Base-by-base conservation (phyloP, 139 green algal species). In the Asterochloris erici region DNA sequence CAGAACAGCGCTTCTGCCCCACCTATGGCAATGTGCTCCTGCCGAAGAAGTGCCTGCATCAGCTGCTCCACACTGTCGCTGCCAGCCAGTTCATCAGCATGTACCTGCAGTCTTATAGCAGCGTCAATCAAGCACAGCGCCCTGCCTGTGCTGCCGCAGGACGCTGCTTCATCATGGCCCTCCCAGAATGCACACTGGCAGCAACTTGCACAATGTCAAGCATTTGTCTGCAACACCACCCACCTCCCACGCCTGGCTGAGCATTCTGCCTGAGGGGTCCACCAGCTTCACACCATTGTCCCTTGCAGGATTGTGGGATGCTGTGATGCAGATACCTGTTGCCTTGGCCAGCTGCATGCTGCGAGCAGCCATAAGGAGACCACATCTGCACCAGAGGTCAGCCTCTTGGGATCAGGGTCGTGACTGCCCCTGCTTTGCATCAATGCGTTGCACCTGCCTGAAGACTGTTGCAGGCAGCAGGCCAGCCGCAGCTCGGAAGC, bases 261-360 rank as follows among this genome's bases (percentile, higher is more conserved):
- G 83, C 93, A 98, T 97, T 70, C 92, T 89, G 0, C 95, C 94
- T 14, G 79, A 85, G 9, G 92, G 92, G n/a, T 98, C 95, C 10
- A 98, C 90, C 68, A 99, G 88, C 85, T 99, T 99, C 28, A 98
- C 93, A 29, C 96, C 96, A 82, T 99, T 99, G 91, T 99, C 96
- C 9, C 80, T 68, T 16, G 88, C 93, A 6, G 95, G 95, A 85
- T 99, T 99, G 89, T 99, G 96, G 4, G 93, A 98, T 28, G 97
- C 97, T 10, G 97, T 99, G 73, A 99, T 91, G 89, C 98, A 94
- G n/a, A 99, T 77, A 21, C 97, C 97, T 24, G 90, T 95, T 26
- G 83, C 81, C 24, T 78, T 63, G 14, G 54, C 83, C n/a, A 63
- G 84, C 66, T 78, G 85, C 24, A 89, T 73, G 0, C 92, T 83